Base-by-base conservation (phyloP, 768 basidiomycete genomes). In the Boletus sp. region DNA sequence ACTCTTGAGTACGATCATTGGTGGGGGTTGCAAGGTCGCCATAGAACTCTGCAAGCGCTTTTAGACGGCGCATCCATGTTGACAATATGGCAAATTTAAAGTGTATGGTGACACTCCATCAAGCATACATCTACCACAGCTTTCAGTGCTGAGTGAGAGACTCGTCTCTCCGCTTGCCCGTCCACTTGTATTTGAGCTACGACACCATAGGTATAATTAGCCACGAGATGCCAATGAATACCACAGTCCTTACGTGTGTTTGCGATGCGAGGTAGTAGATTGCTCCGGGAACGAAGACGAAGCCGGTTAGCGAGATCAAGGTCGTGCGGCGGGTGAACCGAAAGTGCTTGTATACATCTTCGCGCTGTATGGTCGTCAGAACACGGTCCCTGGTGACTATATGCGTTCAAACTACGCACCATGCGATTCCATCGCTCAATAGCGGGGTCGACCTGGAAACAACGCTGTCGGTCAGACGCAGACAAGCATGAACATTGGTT, bases 21-120 rank as follows among this genome's bases (percentile, higher is more conserved):
- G 90, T 3, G 80, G 77, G 4, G 94, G 94, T 2, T 98, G 95
- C 73, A 91, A 89, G 73, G 77, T 86, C 24, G 95, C 95, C 12
- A 96, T 98, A 74, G 87, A 89, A 71, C 70, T 95, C 50, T 94
- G 92, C 77, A 94, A 90, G 76, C 79, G 85, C 65, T 69, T 96
- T 53, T 97, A 77, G 76, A 57, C 32, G 11, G 11, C 40, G 30
- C 42, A 45, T 62, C 30, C n/a, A 11, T 46, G 47, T 46, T 24
- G 36, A 53, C 35, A 47, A 37, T 12, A 47, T 10, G 48, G 36
- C 32, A 45, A n/a, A 24, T 24, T 24, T 24, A 24, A 24, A 40
- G 33, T 29, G 47, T 56, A 20, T 28, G 37, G 28, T 52, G 48
- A 62, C 45, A 50, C 28, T 53, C 45, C 40, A 39, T 47, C 32